Conservation (phyloP, 306 rosid genomes). For the Castanea mollissima region DNA sequence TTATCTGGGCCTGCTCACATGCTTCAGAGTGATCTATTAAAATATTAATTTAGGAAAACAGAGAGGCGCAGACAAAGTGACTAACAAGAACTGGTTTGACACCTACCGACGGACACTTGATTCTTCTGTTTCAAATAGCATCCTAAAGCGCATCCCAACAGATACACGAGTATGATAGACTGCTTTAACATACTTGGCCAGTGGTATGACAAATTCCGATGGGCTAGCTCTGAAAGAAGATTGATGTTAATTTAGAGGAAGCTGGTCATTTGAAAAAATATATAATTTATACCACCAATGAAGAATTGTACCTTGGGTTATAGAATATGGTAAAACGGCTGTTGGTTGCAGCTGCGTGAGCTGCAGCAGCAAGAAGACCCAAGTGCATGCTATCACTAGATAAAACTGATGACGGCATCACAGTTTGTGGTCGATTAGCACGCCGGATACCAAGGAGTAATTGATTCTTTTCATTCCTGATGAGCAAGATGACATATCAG, state of each 20-base stretch:
- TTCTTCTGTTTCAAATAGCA: conserved; percentile 98
- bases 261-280: not conserved
- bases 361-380: conserved; percentile 99
- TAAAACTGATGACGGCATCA: conserved; percentile 97
- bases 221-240: conserved; percentile 80
- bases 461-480: conserved; percentile 95
- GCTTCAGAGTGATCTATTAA: not conserved
- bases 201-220: conserved; percentile 92
- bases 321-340: conserved; percentile 96
- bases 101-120: conserved; percentile 93
- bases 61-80: not conserved
- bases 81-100: not conserved
- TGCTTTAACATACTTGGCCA: conserved; percentile 82
- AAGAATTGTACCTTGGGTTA: conserved; percentile 72
- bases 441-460: conserved; percentile 88
- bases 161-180: conserved; percentile 94
- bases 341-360: conserved; percentile 97
- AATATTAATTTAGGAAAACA: not conserved
- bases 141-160: conserved; percentile 98
- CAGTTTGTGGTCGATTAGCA: conserved; percentile 90
- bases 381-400: conserved; percentile 99
- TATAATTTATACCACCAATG: not conserved
- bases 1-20: too few species aligned
- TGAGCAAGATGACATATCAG: conserved; percentile 5
- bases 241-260: not conserved